Percentiles rank a stretch among this genome's conserved stretches.
These are phyloP conservation scores for Aureobasidium sp. DNA, from an alignment of 2,329 filamentous ascomycete genomes.

Conservation along the genomic window DNA sequence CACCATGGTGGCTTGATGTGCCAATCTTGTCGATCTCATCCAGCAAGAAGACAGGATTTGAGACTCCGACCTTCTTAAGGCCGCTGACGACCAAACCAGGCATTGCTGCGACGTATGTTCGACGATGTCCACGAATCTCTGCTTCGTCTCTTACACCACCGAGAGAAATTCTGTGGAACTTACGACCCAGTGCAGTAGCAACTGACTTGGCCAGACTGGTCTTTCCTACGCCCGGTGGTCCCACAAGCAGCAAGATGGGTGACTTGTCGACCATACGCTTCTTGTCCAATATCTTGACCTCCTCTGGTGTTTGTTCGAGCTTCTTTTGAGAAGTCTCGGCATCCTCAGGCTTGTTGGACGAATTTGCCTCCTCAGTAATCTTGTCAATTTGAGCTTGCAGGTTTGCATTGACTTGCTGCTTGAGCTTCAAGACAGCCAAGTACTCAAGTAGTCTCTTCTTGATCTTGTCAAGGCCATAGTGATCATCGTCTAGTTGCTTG, in stretches of 20 bases:
- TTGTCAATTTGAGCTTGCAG: slow-evolving; percentile 67
- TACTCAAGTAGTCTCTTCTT: slow-evolving; percentile 96
- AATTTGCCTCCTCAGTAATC: slow-evolving; percentile 36
- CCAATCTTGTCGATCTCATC: slow-evolving; percentile 99
- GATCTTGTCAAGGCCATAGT: slow-evolving; percentile 93
- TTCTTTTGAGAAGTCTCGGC: slow-evolving; percentile 16
- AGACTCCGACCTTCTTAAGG: slow-evolving; percentile 87
- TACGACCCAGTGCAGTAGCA: slow-evolving; percentile 81
- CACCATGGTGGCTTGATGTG: slow-evolving; percentile 82
- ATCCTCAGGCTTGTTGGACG: slow-evolving; percentile 23
- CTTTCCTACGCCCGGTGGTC: slow-evolving; percentile 91
- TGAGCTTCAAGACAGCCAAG: slow-evolving; percentile 87
- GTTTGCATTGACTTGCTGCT: slow-evolving; percentile 80
- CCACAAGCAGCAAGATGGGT: slow-evolving; percentile 85
- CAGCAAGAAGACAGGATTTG: slow-evolving; percentile 89
- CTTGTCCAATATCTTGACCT: slow-evolving; percentile 66
- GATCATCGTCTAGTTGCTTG: slow-evolving; percentile 88
- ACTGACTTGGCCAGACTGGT: slow-evolving; percentile 91
- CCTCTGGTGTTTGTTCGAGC: slow-evolving; percentile 42
- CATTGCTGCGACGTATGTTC: slow-evolving; percentile 99
- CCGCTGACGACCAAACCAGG: slow-evolving; percentile 90
- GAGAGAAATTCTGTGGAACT: slow-evolving; percentile 94
- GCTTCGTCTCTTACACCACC: slow-evolving; percentile 94
- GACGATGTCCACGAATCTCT: slow-evolving; percentile 87
- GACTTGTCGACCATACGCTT: slow-evolving; percentile 91